Evolutionary conservation across 805 yeast species (phyloP).

Genomic region (Candida saitoana): DNA sequence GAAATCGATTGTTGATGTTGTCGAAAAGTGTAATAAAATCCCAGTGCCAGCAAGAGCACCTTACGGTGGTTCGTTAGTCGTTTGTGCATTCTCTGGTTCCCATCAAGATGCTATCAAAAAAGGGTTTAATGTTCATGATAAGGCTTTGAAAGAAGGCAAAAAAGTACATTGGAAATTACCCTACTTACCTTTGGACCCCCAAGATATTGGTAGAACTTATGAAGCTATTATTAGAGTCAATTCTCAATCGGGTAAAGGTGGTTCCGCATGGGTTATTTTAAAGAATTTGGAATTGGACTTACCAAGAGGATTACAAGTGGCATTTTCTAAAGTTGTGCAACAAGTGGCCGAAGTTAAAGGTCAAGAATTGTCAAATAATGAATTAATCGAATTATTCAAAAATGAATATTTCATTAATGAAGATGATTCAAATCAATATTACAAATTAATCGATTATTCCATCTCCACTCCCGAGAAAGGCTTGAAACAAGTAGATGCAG

Average conservation of each 20-base stretch:
- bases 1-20: slow-evolving; percentile 61
- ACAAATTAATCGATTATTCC: slow-evolving; percentile 45
- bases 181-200: slow-evolving; percentile 79
- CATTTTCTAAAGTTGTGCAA: slow-evolving; percentile 70
- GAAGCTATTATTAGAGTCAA: slow-evolving; percentile 89
- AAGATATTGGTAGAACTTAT: slow-evolving; percentile 82
- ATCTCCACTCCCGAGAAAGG: slow-evolving; percentile 36
- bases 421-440: slow-evolving; percentile 23
- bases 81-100: slow-evolving; percentile 81
- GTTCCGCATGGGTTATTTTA: slow-evolving; percentile 83
- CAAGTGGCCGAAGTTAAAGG: slow-evolving; percentile 64
- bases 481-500: slow-evolving; percentile 45
- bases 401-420: slow-evolving; percentile 48
- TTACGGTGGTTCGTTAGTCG: slow-evolving; percentile 78
- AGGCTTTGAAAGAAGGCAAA: slow-evolving; percentile 31
- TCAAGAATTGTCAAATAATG: slow-evolving; percentile 62
- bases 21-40: slow-evolving; percentile 76
- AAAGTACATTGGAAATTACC: slow-evolving; percentile 65
- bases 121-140: slow-evolving; percentile 56
- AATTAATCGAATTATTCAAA: slow-evolving; percentile 64
- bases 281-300: slow-evolving; percentile 72
- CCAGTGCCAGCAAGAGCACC: slow-evolving; percentile 79
- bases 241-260: slow-evolving; percentile 87
- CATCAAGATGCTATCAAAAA: slow-evolving; percentile 87
- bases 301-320: slow-evolving; percentile 77